phyloP scores from a whole-genome alignment of 2,329 filamentous ascomycete species.

The Graphium sp. region DNA sequence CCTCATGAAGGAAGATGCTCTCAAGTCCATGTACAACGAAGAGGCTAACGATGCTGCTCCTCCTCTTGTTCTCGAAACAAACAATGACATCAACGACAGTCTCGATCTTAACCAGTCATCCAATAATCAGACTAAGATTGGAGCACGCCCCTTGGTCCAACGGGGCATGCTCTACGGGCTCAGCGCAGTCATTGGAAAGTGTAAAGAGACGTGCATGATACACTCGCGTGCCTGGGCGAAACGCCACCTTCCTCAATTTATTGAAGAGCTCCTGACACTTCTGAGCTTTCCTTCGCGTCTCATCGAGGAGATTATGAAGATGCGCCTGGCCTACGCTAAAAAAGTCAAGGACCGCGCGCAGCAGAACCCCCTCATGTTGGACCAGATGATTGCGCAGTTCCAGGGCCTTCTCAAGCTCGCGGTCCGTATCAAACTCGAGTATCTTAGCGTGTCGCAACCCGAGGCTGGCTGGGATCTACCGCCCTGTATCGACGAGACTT shows the following conservation, averaged over 20 bases:
- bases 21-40: conserved; percentile 80
- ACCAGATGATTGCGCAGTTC: conserved; percentile 96
- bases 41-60: conserved; percentile 14
- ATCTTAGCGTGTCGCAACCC: conserved; percentile 65
- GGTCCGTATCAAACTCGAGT: conserved; percentile 82
- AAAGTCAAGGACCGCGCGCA: conserved; percentile 85
- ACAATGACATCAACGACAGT: too few species aligned
- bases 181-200: conserved; percentile 76
- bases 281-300: conserved; percentile 95
- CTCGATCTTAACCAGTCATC: too few species aligned
- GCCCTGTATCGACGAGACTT: conserved; percentile 91
- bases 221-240: conserved; percentile 75
- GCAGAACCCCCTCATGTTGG: conserved; percentile 83
- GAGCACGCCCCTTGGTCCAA: conserved; percentile 8
- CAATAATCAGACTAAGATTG: too few species aligned
- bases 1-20: conserved; percentile 85
- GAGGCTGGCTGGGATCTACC: conserved; percentile 91
- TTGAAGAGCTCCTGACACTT: conserved; percentile 85
- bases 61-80: too few species aligned
- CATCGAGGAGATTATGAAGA: conserved; percentile 90
- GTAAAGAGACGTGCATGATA: conserved; percentile 76
- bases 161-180: conserved; percentile 75
- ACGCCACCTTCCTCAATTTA: conserved; percentile 84
- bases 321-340: conserved; percentile 78
- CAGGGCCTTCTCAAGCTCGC: conserved; percentile 84